Evolutionary conservation across 2,329 filamentous ascomycete species (phyloP), one percentile per base, ranked within the genome.

Genomic region (Aspergillus ruber): DNA sequence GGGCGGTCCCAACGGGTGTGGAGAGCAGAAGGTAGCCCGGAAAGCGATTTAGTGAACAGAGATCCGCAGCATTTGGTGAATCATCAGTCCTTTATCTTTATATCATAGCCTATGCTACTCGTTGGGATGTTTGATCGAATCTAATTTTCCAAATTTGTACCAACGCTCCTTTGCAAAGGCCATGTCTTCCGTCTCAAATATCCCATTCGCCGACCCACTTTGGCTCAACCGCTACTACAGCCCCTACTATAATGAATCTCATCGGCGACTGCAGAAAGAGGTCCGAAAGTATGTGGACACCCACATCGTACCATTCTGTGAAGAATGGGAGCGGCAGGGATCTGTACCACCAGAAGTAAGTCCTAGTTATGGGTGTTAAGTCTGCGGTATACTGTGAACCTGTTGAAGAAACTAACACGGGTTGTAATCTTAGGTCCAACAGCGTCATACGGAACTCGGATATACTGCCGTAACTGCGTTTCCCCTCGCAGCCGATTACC

Each of bases 251-350:
- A 56, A 47, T 6, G 51, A 56, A 1, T 56, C 53, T 1, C 59
- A 62, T 48, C 49, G 55, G 8, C 48, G 44, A 10, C 45, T 62
- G 3, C 57, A 57, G 41, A 50, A 49, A 12, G 56, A 61, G 17
- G 52, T 52, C 9, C 55, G 60, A 8, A 45, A 49, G n/a, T 63
- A 62, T 42, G 54, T 63, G 4, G 55, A 63, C 27, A 55, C 46
- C 1, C 27, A 60, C 10, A 60, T 63, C 15, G 27, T 47, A 1
- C 60, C 60, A 1, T 58, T 54, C 21, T 59, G 54, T 23, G 59
- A 57, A 18, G 49, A 61, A 38, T 62, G 59, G 59, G 59, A 62
- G 40, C 53, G 56, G 15, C 32, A 58, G 6, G 58, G 54, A 0
- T 44, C 44, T 33, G 54, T 61, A 1, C 60, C 60, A 4, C 51